Conservation (phyloP, 768 basidiomycete genomes). For the Calocera cornea region DNA sequence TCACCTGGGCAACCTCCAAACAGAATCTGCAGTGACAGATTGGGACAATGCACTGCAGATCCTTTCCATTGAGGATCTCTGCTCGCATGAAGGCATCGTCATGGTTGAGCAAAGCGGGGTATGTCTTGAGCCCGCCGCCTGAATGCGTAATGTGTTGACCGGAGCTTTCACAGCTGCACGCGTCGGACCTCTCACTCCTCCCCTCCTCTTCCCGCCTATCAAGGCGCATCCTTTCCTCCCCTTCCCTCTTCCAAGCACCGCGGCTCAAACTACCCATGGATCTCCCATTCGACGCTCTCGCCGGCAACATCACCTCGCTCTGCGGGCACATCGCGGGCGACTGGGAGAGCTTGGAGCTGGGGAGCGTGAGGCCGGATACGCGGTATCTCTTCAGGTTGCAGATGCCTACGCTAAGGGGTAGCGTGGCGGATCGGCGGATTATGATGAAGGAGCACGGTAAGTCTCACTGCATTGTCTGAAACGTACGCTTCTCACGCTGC, state of each 20-base stretch:
- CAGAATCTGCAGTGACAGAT: conserved; percentile 27
- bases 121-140: conserved; percentile 23
- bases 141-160: not conserved
- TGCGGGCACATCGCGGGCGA: conserved; percentile 42
- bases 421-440: conserved; percentile 26
- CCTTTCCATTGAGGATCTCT: conserved; percentile 32
- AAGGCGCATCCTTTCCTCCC: conserved; percentile 34
- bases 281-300: conserved; percentile 27
- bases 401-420: conserved; percentile 38
- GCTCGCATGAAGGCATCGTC: conserved; percentile 51
- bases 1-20: conserved; percentile 10
- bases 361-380: conserved; percentile 25
- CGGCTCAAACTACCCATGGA: conserved; percentile 26
- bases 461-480: conserved; percentile 13
- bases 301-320: conserved; percentile 33
- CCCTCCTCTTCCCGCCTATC: conserved; percentile 39
- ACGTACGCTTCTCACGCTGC: conserved; percentile 6
- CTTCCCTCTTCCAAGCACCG: conserved; percentile 48
- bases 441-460: conserved; percentile 47
- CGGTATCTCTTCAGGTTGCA: conserved; percentile 47
- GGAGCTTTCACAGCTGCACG: conserved; percentile 41
- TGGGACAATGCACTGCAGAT: conserved; percentile 26
- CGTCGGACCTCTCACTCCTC: conserved; percentile 58
- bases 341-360: conserved; percentile 23
- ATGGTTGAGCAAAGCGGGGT: conserved; percentile 63